Evolutionary conservation across 768 basidiomycete species (phyloP), one percentile per base, ranked within the genome.

Genomic region (Suillus sp.): DNA sequence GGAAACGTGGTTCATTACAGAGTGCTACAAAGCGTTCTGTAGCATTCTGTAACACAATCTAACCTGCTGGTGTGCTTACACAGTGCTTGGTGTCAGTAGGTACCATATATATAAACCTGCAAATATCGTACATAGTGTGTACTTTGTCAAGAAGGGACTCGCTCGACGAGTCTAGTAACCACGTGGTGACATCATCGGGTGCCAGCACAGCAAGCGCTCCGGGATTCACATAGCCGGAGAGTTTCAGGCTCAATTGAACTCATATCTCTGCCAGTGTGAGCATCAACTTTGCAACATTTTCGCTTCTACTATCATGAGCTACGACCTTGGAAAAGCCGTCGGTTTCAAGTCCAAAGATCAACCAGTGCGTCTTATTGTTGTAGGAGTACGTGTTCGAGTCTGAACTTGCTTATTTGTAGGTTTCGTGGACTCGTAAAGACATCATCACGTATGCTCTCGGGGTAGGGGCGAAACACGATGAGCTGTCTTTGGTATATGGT

Each of bases 401-500:
- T 30, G 13, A 14, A 22, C 22, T 55, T 4, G 60, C 25, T 22
- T 14, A 30, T 35, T 25, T 20, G 3, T 53, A 93, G 91, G 93
- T 92, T 30, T 75, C 84, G 1, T 95, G 93, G 93, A 93, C 91
- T 72, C 87, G 88, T 76, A 85, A 92, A 58, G 93, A 95, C 75
- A 77, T 94, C 20, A 77, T 95, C 64, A 83, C 86, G 1, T 95
- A 94, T 67, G 90, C 91, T 14, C 78, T 87, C 30, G 92, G 91
- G 16, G 88, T 95, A 42, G 94, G 93, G 16, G 92, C 92, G 18
- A 93, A 92, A 75, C 80, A 80, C 45, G 81, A 90, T 57, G 92
- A 95, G 61, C 82, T 85, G 53, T 76, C 81, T 6, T 81, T 92
- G 53, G 81, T 90, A 37, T 94, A 93, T 73, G 92, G 91, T 91